These are phyloP conservation scores for Populus ilicifolia DNA, from an alignment of 345 rosid species.

Conservation along the genomic window DNA sequence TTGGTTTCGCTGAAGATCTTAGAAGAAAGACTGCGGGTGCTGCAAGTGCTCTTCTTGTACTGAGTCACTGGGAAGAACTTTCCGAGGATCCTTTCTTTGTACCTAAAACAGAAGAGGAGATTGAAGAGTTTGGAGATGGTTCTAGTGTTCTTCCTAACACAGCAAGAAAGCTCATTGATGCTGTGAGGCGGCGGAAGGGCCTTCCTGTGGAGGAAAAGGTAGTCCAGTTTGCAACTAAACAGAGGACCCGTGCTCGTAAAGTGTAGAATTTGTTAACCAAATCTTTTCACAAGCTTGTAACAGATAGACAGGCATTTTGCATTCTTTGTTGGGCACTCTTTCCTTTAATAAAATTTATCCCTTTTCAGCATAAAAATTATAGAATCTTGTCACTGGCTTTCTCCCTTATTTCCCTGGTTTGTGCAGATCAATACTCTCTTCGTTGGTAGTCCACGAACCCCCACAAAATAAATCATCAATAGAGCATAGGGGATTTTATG, in stretches of 20 bases:
- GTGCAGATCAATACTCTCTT: too few relatives aligned
- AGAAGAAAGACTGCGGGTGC: conserved; percentile 84
- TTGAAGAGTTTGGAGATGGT: conserved; percentile 87
- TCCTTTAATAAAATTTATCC: neutral
- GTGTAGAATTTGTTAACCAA: conserved; percentile 29
- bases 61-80: conserved; percentile 88
- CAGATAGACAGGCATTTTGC: neutral
- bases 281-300: neutral
- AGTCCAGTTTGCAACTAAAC: conserved; percentile 80
- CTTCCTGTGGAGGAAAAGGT: conserved; percentile 86
- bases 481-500: too few relatives aligned
- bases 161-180: conserved; percentile 75
- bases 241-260: conserved; percentile 77
- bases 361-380: too few relatives aligned
- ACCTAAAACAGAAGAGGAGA: conserved; percentile 82
- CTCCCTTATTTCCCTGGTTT: too few relatives aligned
- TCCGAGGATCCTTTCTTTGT: conserved; percentile 88
- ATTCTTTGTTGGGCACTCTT: neutral
- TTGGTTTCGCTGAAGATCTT: conserved; percentile 85
- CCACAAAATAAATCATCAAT: too few relatives aligned
- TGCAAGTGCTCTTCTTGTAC: conserved; percentile 78
- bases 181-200: conserved; percentile 72
- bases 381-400: too few relatives aligned
- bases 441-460: too few relatives aligned
- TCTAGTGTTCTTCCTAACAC: conserved; percentile 81